Evolutionary conservation across 345 rosid genomes (phyloP).

Genomic region (Cardiospermum halicacabum): DNA sequence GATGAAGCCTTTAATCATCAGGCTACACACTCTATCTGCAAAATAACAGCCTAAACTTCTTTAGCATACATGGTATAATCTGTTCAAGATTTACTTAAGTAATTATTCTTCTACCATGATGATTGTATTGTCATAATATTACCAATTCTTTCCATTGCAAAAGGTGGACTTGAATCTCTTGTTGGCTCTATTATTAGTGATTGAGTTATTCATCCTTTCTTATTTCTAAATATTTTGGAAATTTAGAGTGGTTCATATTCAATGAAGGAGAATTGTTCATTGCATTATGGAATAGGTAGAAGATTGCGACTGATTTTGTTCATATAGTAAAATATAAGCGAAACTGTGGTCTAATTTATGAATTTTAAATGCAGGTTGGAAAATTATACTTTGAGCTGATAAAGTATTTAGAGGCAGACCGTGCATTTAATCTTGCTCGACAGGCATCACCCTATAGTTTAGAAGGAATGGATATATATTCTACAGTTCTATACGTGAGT

Average conservation of each 20-base stretch:
- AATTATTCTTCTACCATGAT: not conserved
- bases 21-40: too few species aligned
- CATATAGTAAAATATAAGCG: not conserved
- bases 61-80: not conserved
- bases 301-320: not conserved
- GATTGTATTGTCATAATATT: not conserved
- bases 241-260: not conserved
- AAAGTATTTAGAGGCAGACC: conserved; percentile 91
- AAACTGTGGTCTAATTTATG: conserved; percentile 4
- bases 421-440: conserved; percentile 78
- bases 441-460: conserved; percentile 77
- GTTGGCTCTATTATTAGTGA: not conserved
- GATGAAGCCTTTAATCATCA: too few species aligned
- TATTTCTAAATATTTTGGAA: not conserved
- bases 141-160: not conserved
- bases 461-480: conserved; percentile 95
- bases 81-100: not conserved
- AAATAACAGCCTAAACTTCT: not conserved
- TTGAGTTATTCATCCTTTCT: not conserved
- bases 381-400: conserved; percentile 83
- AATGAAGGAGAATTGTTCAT: not conserved
- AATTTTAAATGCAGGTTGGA: conserved; percentile 63
- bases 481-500: conserved; percentile 94
- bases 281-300: not conserved
- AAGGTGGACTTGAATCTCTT: not conserved